A percentile compares a stretch with the other conserved stretches of the same genome.
Conservation (phyloP, 345 rosid genomes). For the Brassica carinata region DNA sequence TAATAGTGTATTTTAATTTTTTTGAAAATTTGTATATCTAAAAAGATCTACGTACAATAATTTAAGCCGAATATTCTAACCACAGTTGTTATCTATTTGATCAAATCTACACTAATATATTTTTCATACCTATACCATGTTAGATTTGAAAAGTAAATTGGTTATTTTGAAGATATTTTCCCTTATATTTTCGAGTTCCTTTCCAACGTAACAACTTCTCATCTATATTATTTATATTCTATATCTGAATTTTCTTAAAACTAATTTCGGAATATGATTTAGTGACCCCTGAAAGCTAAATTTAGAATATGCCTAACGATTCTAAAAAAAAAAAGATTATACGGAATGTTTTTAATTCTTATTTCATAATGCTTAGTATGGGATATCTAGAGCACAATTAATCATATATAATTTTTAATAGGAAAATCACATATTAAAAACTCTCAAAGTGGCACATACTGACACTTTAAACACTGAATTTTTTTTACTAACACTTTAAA, state of each 20-base stretch:
- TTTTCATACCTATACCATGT: not conserved
- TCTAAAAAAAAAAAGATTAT: too few species aligned
- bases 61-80: not conserved
- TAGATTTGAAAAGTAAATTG: not conserved
- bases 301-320: too few species aligned
- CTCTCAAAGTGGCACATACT: too few species aligned
- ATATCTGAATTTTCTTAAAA: not conserved
- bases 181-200: not conserved
- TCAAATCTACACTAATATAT: not conserved
- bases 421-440: too few species aligned
- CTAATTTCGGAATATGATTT: not conserved
- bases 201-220: not conserved
- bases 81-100: not conserved
- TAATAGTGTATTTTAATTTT: too few species aligned
- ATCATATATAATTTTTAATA: too few species aligned
- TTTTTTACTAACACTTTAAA: too few species aligned
- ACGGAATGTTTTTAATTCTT: too few species aligned
- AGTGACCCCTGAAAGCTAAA: not conserved
- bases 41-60: not conserved
- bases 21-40: too few species aligned
- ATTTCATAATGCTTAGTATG: not conserved
- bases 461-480: too few species aligned
- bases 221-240: not conserved
- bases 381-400: too few species aligned
- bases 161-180: too few species aligned